phyloP scores from a whole-genome alignment of 2,329 filamentous ascomycete genomes.

The Pseudogymnoascus sp. region DNA sequence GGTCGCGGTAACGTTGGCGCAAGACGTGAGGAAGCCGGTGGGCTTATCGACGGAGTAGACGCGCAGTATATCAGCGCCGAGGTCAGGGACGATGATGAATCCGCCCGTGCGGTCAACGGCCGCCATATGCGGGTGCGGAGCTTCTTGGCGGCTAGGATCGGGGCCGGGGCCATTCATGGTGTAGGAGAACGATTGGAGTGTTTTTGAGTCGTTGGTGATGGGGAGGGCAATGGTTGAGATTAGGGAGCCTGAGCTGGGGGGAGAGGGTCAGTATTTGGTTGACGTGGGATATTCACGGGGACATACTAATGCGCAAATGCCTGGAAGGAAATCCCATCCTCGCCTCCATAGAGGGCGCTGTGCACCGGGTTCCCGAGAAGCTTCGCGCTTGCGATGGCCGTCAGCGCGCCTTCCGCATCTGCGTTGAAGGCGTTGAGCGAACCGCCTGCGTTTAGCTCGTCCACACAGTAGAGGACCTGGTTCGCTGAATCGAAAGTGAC shows the following conservation, averaged over 20 bases:
- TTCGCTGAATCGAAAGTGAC: slow-evolving; percentile 34
- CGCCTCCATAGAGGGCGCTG: slow-evolving; percentile 19
- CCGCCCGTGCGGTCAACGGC: slow-evolving; percentile 43
- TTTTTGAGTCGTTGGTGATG: slow-evolving; percentile 11
- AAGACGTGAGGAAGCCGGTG: slow-evolving; percentile 33
- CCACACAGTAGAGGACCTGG: slow-evolving; percentile 36
- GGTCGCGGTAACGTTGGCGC: slow-evolving; percentile 29
- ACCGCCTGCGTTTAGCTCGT: slow-evolving; percentile 34
- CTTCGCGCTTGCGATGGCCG: slow-evolving; percentile 24
- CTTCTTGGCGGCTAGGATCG: slow-evolving; percentile 33
- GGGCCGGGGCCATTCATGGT: slow-evolving; percentile 30
- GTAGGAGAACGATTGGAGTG: slow-evolving; percentile 36
- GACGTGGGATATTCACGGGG: not conserved
- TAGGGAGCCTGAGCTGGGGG: slow-evolving; percentile 15
- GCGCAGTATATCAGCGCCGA: slow-evolving; percentile 43
- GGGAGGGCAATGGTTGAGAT: slow-evolving; percentile 22
- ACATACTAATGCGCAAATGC: slow-evolving; percentile 22
- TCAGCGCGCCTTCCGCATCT: slow-evolving; percentile 32
- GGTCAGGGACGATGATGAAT: slow-evolving; percentile 44
- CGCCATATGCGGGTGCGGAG: slow-evolving; percentile 44
- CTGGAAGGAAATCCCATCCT: slow-evolving; percentile 13
- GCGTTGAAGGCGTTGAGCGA: slow-evolving; percentile 32
- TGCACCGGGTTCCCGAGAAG: slow-evolving; percentile 17
- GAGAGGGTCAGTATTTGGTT: slow-evolving; percentile 8
- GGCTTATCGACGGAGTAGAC: slow-evolving; percentile 38